Conservation (phyloP, 495 filamentous ascomycete genomes). For the Aspergillus nanangensis region DNA sequence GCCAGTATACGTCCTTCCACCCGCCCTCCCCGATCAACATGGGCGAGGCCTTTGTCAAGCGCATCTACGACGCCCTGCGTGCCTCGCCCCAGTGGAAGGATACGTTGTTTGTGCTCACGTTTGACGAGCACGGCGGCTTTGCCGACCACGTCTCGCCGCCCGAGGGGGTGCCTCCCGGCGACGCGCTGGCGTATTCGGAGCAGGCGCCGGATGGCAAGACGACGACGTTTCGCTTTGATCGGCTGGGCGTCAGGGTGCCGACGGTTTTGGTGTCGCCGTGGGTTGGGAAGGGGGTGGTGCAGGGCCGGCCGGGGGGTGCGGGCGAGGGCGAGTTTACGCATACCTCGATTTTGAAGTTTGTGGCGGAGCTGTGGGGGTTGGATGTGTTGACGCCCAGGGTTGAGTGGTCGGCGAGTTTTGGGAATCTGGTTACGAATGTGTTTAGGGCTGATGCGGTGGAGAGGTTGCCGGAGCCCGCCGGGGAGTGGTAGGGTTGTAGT, state of each 20-base stretch:
- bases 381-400: slow-evolving; percentile 38
- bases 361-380: slow-evolving; percentile 40
- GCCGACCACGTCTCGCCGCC: slow-evolving; percentile 47
- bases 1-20: slow-evolving; percentile 46
- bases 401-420: slow-evolving; percentile 39
- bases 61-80: slow-evolving; percentile 46
- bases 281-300: slow-evolving; percentile 39
- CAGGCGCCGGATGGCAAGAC: slow-evolving; percentile 31
- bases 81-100: slow-evolving; percentile 45
- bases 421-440: slow-evolving; percentile 24
- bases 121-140: slow-evolving; percentile 49
- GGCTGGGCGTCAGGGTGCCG: slow-evolving; percentile 47
- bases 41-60: slow-evolving; percentile 47
- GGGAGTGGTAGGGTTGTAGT: too few species aligned
- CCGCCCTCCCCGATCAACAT: slow-evolving; percentile 42
- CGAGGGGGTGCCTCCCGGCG: slow-evolving; percentile 35
- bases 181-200: slow-evolving; percentile 40
- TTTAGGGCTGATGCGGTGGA: slow-evolving; percentile 27
- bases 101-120: slow-evolving; percentile 46
- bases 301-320: slow-evolving; percentile 28
- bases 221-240: slow-evolving; percentile 46
- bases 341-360: slow-evolving; percentile 40
- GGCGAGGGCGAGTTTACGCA: slow-evolving; percentile 39
- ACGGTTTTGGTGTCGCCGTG: slow-evolving; percentile 48
- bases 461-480: slow-evolving; percentile 19